Evolutionary conservation across 2,329 filamentous ascomycete species (phyloP).

Genomic region (Cladorrhinum sp.): DNA sequence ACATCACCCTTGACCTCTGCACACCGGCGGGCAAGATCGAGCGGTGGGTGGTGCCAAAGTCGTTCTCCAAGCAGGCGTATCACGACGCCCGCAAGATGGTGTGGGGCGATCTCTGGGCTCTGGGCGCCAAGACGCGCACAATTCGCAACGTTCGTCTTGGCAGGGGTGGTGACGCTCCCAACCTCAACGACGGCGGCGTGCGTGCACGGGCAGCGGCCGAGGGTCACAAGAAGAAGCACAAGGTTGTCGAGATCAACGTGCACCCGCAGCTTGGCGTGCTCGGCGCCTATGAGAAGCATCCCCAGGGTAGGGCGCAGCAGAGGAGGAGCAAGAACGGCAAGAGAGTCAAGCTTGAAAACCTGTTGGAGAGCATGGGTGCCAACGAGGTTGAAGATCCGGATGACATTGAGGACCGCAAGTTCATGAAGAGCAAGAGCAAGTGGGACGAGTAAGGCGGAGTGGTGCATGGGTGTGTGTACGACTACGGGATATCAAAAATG

Average conservation of each 20-base stretch:
- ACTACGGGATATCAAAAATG: background rate
- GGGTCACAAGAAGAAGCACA: constrained; percentile 34
- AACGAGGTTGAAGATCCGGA: constrained; percentile 25
- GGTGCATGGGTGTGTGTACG: background rate
- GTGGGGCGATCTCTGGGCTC: constrained; percentile 95
- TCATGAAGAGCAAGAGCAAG: constrained; percentile 11
- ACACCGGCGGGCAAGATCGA: constrained; percentile 82
- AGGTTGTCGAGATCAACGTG: constrained; percentile 40
- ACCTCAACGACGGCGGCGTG: constrained; percentile 45
- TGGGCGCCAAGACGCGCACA: constrained; percentile 85
- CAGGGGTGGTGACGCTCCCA: constrained; percentile 29
- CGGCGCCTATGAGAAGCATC: constrained; percentile 37
- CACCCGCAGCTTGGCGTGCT: constrained; percentile 37
- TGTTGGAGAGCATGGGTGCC: constrained; percentile 38
- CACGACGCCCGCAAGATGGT: constrained; percentile 84
- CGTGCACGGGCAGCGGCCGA: constrained; percentile 35
- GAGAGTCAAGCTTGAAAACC: constrained; percentile 36
- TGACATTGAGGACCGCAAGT: constrained; percentile 21
- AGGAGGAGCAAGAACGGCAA: constrained; percentile 43
- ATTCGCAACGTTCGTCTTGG: constrained; percentile 60
- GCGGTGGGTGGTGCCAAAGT: constrained; percentile 87
- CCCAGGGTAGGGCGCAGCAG: constrained; percentile 31
- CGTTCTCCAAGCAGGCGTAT: constrained; percentile 77
- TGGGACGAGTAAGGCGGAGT: background rate
- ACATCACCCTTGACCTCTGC: constrained; percentile 87